Base-by-base conservation (phyloP, 1,139 yeast species). In the Taiozyma sp. region DNA sequence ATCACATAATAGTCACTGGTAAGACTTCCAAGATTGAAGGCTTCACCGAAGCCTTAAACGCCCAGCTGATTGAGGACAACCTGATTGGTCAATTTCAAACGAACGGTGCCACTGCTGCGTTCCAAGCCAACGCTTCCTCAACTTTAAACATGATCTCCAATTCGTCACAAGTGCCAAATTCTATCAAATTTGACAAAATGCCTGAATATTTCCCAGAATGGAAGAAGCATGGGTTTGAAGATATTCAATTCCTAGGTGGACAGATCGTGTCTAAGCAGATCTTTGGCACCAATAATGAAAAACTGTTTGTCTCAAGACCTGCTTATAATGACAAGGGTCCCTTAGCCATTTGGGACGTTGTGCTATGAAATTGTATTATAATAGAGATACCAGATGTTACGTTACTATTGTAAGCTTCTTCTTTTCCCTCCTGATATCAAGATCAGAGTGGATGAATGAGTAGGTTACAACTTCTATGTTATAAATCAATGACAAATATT, bases 151-250 rank as follows among this genome's bases (percentile, higher is more conserved):
- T 64, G 5, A 58, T 68, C 7, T 44, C 53, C n/a, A 52, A 48
- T n/a, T 68, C 71, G 45, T 65, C 65, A 21, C 97, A 91, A 68
- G 91, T 85, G 1, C 98, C 98, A 19, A 81, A 83, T 22, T 74
- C 83, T 13, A 79, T 91, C 50, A 82, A 79, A 58, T 66, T 82
- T 49, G 82, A 85, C 34, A 85, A 85, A 61, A 77, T 81, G 64
- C 95, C 97, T 0, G 98, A 91, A 48, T 91, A 93, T 67, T 93
- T 93, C 69, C 89, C 96, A 1, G 97, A 89, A 60, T 93, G 98
- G 98, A 91, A 91, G 68, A 83, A 83, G 60, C 79, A 81, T 44
- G 89, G 88, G 2, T 85, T 86, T 80, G 84, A 86, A 55, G 93
- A 88, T 58, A 81, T 84, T 54, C 68, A 78, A 16, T 88, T 91